Percentiles rank a stretch among this genome's conserved stretches.
phyloP scores from a whole-genome alignment of 2,329 filamentous ascomycete species.

The Paecilomyces formosus region DNA sequence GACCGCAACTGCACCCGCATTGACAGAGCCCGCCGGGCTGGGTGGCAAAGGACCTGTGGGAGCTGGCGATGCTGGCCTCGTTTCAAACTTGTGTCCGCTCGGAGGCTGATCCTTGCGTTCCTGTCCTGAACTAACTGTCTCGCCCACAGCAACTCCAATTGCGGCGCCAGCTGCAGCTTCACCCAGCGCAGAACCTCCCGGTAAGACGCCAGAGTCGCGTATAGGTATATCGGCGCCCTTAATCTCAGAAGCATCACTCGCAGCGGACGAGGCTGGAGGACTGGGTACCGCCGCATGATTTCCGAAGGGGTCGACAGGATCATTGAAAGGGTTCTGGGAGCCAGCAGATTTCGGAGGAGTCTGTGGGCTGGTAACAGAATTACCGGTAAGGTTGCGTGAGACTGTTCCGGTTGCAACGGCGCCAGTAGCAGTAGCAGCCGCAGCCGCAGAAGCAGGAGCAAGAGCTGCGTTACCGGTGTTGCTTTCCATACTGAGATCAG shows the following conservation, averaged over 20 bases:
- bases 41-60: constrained; percentile 11
- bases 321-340: constrained; percentile 40
- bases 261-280: constrained; percentile 3
- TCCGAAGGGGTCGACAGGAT: constrained; percentile 65
- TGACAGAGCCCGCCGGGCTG: constrained; percentile 17
- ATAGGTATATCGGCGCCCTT: constrained; percentile 23
- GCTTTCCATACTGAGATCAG: constrained; percentile 46
- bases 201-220: constrained; percentile 35
- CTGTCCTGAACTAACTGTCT: constrained; percentile 24
- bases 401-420: constrained; percentile 10
- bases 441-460: constrained; percentile 11
- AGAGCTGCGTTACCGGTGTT: constrained; percentile 15
- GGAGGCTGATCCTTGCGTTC: constrained; percentile 13
- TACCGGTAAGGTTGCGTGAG: constrained; percentile 26
- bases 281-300: constrained; percentile 45
- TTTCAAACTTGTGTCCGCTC: constrained; percentile 14
- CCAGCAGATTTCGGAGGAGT: constrained; percentile 35
- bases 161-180: constrained; percentile 21
- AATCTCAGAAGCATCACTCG: constrained; percentile 5
- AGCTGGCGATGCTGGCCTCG: constrained; percentile 15
- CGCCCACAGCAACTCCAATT: constrained; percentile 33
- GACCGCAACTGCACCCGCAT: constrained; percentile 32
- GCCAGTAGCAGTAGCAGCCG: constrained; percentile 4
- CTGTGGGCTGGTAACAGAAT: constrained; percentile 8
- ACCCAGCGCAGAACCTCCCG: constrained; percentile 29